Evolutionary conservation across 371 early-diverging fungal species (phyloP), one percentile per base, ranked within the genome.

Genomic region (Rhizopus delemar): DNA sequence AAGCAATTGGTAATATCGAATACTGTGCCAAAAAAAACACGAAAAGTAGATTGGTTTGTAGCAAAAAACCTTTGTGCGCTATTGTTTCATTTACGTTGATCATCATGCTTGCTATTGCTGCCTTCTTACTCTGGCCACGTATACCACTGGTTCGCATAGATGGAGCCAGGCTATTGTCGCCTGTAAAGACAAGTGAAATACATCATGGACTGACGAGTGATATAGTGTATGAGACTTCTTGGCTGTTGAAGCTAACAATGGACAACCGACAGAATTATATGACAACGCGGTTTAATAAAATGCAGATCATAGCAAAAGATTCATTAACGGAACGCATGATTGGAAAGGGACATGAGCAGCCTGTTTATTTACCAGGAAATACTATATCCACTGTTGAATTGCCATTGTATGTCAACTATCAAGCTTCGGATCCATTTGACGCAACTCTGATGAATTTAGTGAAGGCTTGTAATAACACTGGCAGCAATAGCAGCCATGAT

Each of bases 221-320:
- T 56, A 65, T 70, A 16, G 55, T 63, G 3, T 73, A 70, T 57
- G 61, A 66, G 41, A 67, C 58, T 28, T 51, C 53, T 31, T 75
- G 75, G 75, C 31, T 57, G 2, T 35, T 75, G 2, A 67, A 60
- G 9, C 56, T 69, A 22, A 64, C 61, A 3, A 46, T 71, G 22
- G 75, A 75, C 29, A 71, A 69, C 41, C 62, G 75, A 36, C 57
- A 48, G 8, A 75, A 75, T 32, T 68, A 65, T 32, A 41, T 69
- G 9, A 67, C 75, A 0, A 67, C 67, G 5, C 46, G 61, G 6
- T 56, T 71, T 1, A 67, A 46, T 16, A 46, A 50, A 22, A 57
- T 73, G 36, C 53, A 69, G 13, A 64, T 62, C 9, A 52, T 66
- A 16, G 68, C 64, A 48, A 68, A 66, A 43, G 68, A 71, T 33